Evolutionary conservation across 306 rosid genomes (phyloP), one percentile per base, ranked within the genome.

Genomic region (Mimosa pudica): DNA sequence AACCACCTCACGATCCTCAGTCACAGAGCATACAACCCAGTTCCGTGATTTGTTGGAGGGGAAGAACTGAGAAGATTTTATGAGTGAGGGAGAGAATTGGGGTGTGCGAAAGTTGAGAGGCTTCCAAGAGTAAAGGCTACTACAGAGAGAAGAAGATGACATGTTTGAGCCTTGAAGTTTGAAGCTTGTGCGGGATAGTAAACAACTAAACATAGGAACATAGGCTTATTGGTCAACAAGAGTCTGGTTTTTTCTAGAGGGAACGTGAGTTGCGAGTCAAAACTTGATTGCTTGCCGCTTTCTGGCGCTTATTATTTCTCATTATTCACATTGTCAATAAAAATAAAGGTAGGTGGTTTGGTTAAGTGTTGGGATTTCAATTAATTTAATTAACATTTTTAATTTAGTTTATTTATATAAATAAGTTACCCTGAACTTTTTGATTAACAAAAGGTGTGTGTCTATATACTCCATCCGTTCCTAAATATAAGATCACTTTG

Each of bases 1-100:
- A 84, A 73, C 83, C 65, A 84, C 81, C 55, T 91, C 86, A 57
- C 84, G 75, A 75, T 91, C 95, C 86, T 89, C 94, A 2, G 89
- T 48, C 10, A 91, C 78, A 54, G 92, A 85, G 71, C 81, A 48
- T 70, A 87, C 70, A 16, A 80, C 17, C 80, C 77, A 85, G 77
- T 74, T 33, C 75, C 88, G 86, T 80, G 88, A 86, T 44, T 75
- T 44, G 4, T 72, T 74, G 75, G 68, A 77, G 60, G 76, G 70
- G 62, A 18, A 84, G 79, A 24, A 24, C 30, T 24, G 30, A 24
- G 74, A 44, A 54, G 17, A 57, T 74, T 13, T 65, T 70, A n/a
- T 52, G 38, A 75, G 35, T 47, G 88, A 69, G 24, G 60, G 38
- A 75, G 35, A 54, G 88, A 69, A 14, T 74, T 6, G 47, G 73